A percentile compares a stretch with the other conserved stretches of the same genome.
Evolutionary conservation across 2,329 filamentous ascomycete species (phyloP).

Genomic region (Colletotrichum simmondsii): DNA sequence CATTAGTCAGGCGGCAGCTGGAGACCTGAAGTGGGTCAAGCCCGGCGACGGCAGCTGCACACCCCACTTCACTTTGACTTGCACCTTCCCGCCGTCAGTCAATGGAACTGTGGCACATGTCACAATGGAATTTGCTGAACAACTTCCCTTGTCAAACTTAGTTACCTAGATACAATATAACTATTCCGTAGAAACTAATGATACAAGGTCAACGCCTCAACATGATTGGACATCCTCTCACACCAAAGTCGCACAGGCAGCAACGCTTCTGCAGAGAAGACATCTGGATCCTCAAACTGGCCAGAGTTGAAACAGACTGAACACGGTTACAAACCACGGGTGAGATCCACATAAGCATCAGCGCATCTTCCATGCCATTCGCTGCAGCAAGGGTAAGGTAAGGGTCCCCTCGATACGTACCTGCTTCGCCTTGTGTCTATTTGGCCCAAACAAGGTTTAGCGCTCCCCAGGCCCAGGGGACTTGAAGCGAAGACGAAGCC

Average conservation of each 20-base stretch:
- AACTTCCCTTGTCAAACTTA: background rate
- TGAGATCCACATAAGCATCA: conserved; percentile 16
- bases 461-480: conserved; percentile 1
- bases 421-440: background rate
- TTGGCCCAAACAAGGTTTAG: conserved; percentile 7
- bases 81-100: background rate
- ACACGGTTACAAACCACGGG: conserved; percentile 14
- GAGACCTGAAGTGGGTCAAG: background rate
- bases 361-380: conserved; percentile 1
- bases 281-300: conserved; percentile 2
- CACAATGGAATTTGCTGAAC: background rate
- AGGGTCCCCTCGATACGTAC: background rate
- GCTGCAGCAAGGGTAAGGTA: conserved; percentile 17
- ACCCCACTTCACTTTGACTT: conserved; percentile 1
- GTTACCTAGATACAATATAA: too few species aligned
- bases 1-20: background rate
- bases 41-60: background rate
- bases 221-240: background rate
- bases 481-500: conserved; percentile 12
- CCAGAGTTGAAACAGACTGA: conserved; percentile 18
- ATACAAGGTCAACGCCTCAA: background rate
- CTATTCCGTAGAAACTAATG: background rate
- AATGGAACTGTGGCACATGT: background rate
- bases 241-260: background rate
- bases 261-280: background rate